Evolutionary conservation across 257 asterid genomes (phyloP).

Genomic region (Gardenia jasminoides): DNA sequence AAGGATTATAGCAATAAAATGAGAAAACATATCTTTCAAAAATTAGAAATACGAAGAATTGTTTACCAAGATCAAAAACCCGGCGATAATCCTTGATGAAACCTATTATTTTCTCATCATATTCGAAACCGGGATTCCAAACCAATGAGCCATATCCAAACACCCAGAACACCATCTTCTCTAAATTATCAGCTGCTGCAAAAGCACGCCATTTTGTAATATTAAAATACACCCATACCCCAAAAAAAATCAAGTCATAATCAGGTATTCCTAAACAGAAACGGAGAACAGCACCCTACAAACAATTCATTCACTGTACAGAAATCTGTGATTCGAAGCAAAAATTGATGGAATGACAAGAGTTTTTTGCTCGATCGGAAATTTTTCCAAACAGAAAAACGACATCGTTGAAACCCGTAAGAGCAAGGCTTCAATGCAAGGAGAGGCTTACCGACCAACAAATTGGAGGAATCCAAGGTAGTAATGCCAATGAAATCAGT

Average conservation of each 20-base stretch:
- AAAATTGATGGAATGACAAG: not conserved
- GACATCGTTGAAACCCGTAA: not conserved
- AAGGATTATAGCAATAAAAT: not conserved
- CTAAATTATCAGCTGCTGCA: not conserved
- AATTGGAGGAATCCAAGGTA: too few species aligned
- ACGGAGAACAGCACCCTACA: not conserved
- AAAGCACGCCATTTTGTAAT: not conserved
- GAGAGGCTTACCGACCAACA: not conserved
- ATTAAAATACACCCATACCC: too few species aligned
- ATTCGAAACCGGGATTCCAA: conserved; percentile 95
- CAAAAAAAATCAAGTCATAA: too few species aligned
- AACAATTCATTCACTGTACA: not conserved
- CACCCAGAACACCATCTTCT: conserved; percentile 75
- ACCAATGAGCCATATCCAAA: conserved; percentile 92
- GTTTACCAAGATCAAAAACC: conserved; percentile 79
- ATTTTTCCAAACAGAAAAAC: too few species aligned
- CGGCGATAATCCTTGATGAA: conserved; percentile 80
- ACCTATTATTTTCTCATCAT: conserved; percentile 78
- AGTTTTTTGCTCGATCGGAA: not conserved
- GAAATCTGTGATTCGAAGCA: not conserved
- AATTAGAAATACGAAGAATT: too few species aligned
- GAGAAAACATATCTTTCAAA: not conserved
- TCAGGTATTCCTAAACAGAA: not conserved
- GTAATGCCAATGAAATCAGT: too few species aligned
- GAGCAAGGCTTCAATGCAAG: not conserved